Evolutionary conservation across 2,329 filamentous ascomycete species (phyloP).

Genomic region (Penicillium frequentans): DNA sequence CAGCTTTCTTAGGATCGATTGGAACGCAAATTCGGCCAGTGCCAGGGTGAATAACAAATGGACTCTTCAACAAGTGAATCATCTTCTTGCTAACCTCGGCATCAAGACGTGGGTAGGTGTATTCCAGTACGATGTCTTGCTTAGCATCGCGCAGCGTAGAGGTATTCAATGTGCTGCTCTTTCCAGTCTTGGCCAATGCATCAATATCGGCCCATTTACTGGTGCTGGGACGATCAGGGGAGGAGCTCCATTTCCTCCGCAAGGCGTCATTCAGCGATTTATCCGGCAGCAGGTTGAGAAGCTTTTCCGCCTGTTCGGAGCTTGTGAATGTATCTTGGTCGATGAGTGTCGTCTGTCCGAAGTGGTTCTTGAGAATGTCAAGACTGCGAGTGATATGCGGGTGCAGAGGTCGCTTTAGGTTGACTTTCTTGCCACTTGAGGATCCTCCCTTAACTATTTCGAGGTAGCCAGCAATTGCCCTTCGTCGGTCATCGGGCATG

Average conservation of each 20-base stretch:
- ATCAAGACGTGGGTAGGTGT: constrained; percentile 95
- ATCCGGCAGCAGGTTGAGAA: constrained; percentile 85
- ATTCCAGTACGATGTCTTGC: constrained; percentile 94
- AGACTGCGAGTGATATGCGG: constrained; percentile 86
- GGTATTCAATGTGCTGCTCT: constrained; percentile 69
- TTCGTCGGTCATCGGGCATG: constrained; percentile 82
- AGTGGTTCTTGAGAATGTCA: constrained; percentile 79
- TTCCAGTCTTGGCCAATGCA: constrained; percentile 73
- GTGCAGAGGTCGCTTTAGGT: constrained; percentile 79
- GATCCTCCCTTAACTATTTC: constrained; percentile 86
- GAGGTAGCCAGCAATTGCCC: constrained; percentile 83
- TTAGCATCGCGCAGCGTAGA: constrained; percentile 81
- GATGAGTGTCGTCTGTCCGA: constrained; percentile 76
- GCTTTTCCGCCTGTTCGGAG: constrained; percentile 68
- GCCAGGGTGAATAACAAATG: constrained; percentile 93
- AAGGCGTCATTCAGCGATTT: constrained; percentile 73
- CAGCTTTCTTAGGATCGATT: constrained; percentile 72
- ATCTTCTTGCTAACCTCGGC: constrained; percentile 97
- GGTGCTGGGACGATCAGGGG: constrained; percentile 71
- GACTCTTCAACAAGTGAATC: constrained; percentile 95
- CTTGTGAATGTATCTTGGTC: constrained; percentile 83
- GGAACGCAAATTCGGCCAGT: constrained; percentile 95
- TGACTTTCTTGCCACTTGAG: constrained; percentile 83
- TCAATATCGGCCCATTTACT: constrained; percentile 97
- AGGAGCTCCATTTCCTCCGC: constrained; percentile 85